Base-by-base conservation (phyloP, 371 early-diverging fungal species). In the Mortierella polycephala region DNA sequence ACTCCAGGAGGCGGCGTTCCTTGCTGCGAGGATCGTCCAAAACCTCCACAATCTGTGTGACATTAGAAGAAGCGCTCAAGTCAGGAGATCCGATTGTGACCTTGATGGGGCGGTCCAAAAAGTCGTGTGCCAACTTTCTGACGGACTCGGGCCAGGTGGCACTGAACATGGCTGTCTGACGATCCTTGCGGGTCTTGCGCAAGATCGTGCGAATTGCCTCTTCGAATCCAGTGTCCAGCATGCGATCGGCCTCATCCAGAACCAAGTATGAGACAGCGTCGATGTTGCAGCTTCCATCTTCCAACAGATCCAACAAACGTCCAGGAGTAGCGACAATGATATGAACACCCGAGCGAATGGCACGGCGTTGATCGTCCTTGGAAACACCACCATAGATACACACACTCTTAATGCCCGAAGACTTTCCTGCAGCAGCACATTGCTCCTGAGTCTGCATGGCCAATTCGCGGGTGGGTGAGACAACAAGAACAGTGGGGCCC, bases 321-420 rank as follows among this genome's bases (percentile, higher is more conserved):
- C 99, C 99, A 12, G 99, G 98, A 5, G 98, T 97, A 5, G 96
- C 99, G 10, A 99, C 92, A 37, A 97, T 85, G 59, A 97, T 89
- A 64, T 97, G 91, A 37, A 90, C 90, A 68, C 95, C 93, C 52
- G 71, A 67, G 57, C 88, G 71, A 70, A 94, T 75, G 12, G 83
- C 84, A 41, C 84, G 74, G 55, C 83, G 85, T 75, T 96, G 92
- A 21, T 84, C 85, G 18, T 85, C 81, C 74, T 95, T 95, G 72
- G 88, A 82, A 1, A 92, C 91, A 82, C 93, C 93, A 64, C 93
- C 93, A 62, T 90, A 93, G 13, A 93, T 73, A 83, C 95, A 95
- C 16, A 91, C 85, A 72, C 91, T 91, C 69, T 88, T 88, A 68
- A 97, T 88, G 62, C 91, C 90, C 23, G 91, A 89, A 49, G 86